Conservation (phyloP, 2,329 filamentous ascomycete genomes). For the Verruconis gallopava region DNA sequence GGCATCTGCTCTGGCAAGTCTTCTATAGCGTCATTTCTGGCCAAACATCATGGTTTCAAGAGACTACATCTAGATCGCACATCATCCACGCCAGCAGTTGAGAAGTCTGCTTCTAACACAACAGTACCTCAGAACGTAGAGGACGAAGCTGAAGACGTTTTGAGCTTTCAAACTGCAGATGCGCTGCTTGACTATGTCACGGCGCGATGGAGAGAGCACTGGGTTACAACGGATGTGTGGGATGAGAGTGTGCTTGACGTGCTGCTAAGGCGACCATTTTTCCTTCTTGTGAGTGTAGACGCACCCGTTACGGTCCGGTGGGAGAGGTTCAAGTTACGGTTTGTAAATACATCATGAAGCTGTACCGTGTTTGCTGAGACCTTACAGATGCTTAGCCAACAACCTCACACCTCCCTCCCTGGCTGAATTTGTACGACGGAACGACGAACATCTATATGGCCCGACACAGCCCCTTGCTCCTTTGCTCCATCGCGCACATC, state of each 20-base stretch:
- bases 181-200: constrained; percentile 76
- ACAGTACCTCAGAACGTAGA: constrained; percentile 20
- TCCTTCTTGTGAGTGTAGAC: constrained; percentile 83
- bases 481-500: constrained; percentile 66
- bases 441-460: constrained; percentile 65
- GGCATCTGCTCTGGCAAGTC: constrained; percentile 90
- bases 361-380: too few species aligned
- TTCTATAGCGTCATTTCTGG: constrained; percentile 76
- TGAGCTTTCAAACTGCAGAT: constrained; percentile 37
- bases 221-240: constrained; percentile 75
- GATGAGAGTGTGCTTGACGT: constrained; percentile 60
- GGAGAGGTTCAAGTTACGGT: constrained; percentile 42
- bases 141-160: constrained; percentile 16
- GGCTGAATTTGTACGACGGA: constrained; percentile 46
- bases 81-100: constrained; percentile 24
- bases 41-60: constrained; percentile 71
- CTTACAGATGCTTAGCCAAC: constrained; percentile 34
- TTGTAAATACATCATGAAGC: neutral
- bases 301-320: constrained; percentile 77
- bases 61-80: constrained; percentile 47
- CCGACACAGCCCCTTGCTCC: constrained; percentile 52
- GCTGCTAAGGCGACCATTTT: constrained; percentile 73
- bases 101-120: constrained; percentile 28
- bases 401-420: constrained; percentile 39
- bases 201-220: constrained; percentile 66